Evolutionary conservation across 345 rosid genomes (phyloP), one percentile per base, ranked within the genome.

Genomic region (Murraya koenigii): DNA sequence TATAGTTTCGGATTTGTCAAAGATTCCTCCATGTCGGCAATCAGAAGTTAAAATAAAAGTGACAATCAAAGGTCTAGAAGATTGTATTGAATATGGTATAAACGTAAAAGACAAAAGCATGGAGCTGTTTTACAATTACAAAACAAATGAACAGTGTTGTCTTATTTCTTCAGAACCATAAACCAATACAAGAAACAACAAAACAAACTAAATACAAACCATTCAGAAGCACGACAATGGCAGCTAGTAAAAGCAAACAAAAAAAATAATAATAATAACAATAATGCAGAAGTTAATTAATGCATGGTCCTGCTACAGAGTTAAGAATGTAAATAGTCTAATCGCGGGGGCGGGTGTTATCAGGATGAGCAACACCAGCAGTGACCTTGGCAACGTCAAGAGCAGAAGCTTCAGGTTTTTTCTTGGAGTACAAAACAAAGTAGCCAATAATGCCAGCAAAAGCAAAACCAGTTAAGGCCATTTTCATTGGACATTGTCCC

Each of bases 321-420:
- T 5, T 7, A 64, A 5, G 36, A 64, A 3, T 64, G 22, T 7
- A 26, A 25, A 72, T 4, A 36, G 58, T 41, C 69, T 74, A 74
- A 3, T 41, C 33, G 77, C 84, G 87, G 68, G 92, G 92, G 69
- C 19, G 89, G 62, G 92, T 89, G 78, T 81, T 84, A 8, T 78
- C 84, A 8, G 90, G 79, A 47, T 70, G 69, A 54, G 84, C 78
- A 3, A 86, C 83, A 1, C 91, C 91, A 35, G 86, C 56, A 0
- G 88, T 54, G 77, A 88, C 97, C 77, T 86, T 91, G 56, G 94
- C 97, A 1, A 90, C 97, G 3, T 93, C 98, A 14, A 84, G 58
- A 0, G 94, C 97, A 0, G 93, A 76, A 36, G 90, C 85, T 59
- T 88, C 89, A 26, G 89, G 88, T 79, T 87, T 85, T 83, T 88